A percentile compares a stretch with the other conserved stretches of the same genome.
phyloP scores from a whole-genome alignment of 2,329 filamentous ascomycete genomes.

The Dryadomyces quercivorus region DNA sequence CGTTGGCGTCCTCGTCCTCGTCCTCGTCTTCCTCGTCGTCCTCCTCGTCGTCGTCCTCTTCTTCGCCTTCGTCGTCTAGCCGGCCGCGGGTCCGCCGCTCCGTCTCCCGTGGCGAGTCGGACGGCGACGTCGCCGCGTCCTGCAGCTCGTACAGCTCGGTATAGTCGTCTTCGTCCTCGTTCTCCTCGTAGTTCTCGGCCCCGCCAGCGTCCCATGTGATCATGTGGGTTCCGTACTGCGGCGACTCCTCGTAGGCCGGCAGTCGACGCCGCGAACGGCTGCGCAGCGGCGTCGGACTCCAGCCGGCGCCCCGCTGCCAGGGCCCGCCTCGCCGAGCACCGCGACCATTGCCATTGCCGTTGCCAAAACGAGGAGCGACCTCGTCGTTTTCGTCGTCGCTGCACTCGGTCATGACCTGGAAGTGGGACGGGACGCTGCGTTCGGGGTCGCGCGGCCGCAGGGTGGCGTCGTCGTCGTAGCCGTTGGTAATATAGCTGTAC shows the following conservation, averaged over 20 bases:
- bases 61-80: background rate
- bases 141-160: slow-evolving; percentile 7
- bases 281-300: slow-evolving; percentile 7
- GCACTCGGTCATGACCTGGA: slow-evolving; percentile 45
- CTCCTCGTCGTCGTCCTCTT: background rate
- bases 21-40: background rate
- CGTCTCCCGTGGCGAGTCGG: background rate
- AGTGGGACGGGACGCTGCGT: slow-evolving; percentile 36
- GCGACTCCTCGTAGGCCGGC: slow-evolving; percentile 1
- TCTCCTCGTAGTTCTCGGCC: slow-evolving; percentile 11
- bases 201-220: slow-evolving; percentile 2
- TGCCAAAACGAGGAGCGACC: background rate
- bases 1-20: slow-evolving; percentile 8
- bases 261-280: slow-evolving; percentile 1
- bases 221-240: background rate
- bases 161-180: slow-evolving; percentile 7
- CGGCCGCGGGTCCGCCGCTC: background rate
- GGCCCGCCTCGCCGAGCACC: background rate
- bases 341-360: background rate
- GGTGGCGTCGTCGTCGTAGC: slow-evolving; percentile 30
- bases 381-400: slow-evolving; percentile 44
- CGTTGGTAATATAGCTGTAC: slow-evolving; percentile 30
- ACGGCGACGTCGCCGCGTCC: slow-evolving; percentile 3
- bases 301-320: slow-evolving; percentile 1
- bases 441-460: slow-evolving; percentile 38